phyloP scores from a whole-genome alignment of 768 basidiomycete genomes.

The Tephrocybe rancida region DNA sequence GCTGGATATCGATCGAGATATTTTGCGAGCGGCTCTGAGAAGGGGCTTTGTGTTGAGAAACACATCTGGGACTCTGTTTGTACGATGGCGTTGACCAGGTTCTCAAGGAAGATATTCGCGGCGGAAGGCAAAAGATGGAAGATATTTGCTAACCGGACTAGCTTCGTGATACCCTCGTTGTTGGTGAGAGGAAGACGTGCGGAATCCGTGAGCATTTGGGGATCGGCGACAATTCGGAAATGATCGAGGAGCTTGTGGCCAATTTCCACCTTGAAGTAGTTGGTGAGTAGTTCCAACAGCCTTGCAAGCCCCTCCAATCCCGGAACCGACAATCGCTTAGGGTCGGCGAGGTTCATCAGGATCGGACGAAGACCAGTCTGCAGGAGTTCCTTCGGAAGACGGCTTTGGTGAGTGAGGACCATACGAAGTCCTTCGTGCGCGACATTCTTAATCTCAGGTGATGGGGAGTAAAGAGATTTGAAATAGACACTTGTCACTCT shows the following conservation, averaged over 20 bases:
- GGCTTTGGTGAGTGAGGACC: constrained; percentile 86
- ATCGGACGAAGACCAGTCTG: constrained; percentile 97
- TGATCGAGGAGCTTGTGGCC: constrained; percentile 97
- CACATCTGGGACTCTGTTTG: constrained; percentile 92
- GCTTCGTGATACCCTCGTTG: constrained; percentile 89
- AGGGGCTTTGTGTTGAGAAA: constrained; percentile 87
- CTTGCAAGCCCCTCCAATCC: constrained; percentile 94
- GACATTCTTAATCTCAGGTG: constrained; percentile 90
- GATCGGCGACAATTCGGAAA: constrained; percentile 90
- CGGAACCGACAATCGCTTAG: constrained; percentile 88
- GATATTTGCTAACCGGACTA: constrained; percentile 94
- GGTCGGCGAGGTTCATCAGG: constrained; percentile 96
- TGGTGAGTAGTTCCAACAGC: constrained; percentile 90
- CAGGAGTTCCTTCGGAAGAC: constrained; percentile 92
- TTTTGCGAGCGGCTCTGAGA: constrained; percentile 89
- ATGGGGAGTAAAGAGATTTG: constrained; percentile 94
- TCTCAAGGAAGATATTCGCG: constrained; percentile 89
- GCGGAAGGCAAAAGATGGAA: constrained; percentile 95
- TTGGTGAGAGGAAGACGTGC: constrained; percentile 80
- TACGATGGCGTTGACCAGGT: constrained; percentile 85
- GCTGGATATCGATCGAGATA: constrained; percentile 90
- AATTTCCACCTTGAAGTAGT: constrained; percentile 99
- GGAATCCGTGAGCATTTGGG: constrained; percentile 79
- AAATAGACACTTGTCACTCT: constrained; percentile 97
- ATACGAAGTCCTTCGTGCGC: constrained; percentile 92